Percentiles rank a stretch among this genome's conserved stretches.
These are phyloP conservation scores for Auricularia sp. DNA, from an alignment of 768 basidiomycete species.

Conservation along the genomic window DNA sequence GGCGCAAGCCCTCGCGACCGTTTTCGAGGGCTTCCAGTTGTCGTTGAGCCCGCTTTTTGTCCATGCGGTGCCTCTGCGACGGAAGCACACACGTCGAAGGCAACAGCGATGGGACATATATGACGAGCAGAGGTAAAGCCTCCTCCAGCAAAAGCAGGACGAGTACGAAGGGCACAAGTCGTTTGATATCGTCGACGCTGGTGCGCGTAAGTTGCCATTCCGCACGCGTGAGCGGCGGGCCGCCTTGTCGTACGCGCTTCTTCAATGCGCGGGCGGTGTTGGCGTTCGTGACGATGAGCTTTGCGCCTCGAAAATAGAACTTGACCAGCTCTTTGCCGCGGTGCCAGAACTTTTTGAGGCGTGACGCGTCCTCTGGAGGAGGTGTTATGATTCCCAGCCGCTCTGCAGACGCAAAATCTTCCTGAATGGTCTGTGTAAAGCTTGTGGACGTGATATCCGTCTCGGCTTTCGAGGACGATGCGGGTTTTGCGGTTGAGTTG, in stretches of 20 bases:
- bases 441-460: too few relatives aligned
- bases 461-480: background rate
- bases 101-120: conserved; percentile 76
- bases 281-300: conserved; percentile 56
- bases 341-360: conserved; percentile 30
- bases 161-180: conserved; percentile 65
- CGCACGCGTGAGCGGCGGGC: conserved; percentile 50
- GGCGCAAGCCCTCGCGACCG: conserved; percentile 13
- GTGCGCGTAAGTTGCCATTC: conserved; percentile 62
- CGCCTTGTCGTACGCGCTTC: conserved; percentile 48
- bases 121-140: conserved; percentile 69
- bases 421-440: conserved; percentile 43
- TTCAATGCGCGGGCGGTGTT: conserved; percentile 44
- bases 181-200: conserved; percentile 67
- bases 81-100: conserved; percentile 83
- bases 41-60: conserved; percentile 30
- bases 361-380: conserved; percentile 46
- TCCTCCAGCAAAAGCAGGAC: conserved; percentile 72
- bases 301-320: conserved; percentile 73
- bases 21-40: conserved; percentile 31
- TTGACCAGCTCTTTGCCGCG: conserved; percentile 40
- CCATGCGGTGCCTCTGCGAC: conserved; percentile 61
- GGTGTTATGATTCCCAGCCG: conserved; percentile 60
- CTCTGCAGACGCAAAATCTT: conserved; percentile 56
- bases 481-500: background rate